Base-by-base conservation (phyloP, 352 stramenopile species). In the Globisporangium barbulae region DNA sequence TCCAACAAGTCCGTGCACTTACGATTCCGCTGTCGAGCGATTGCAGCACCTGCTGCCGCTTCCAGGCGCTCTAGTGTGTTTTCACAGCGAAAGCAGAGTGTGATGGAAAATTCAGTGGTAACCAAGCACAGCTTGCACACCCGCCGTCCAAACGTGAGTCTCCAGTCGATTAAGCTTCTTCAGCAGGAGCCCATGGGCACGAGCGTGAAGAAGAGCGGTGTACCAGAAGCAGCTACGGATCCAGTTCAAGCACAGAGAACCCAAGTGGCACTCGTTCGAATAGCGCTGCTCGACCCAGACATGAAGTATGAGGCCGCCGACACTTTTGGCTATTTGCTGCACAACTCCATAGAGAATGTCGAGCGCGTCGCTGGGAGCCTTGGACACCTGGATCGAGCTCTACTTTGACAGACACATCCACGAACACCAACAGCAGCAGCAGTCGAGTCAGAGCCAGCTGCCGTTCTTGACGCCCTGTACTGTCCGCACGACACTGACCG, bases 381-480 rank as follows among this genome's bases (percentile, higher is more conserved):
- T 97, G 21, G 82, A 98, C 69, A 69, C 76, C 28, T 67, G 80
- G 28, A 97, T 98, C 61, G 73, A 83, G 33, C 67, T 95, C 25
- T 71, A 82, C 63, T 67, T 75, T 25, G 61, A 65, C 17, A 72
- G 53, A 21, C 15, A 22, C 5, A 1, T 22, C 15, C 15, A 5
- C 25, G 25, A 22, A 21, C 45, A 22, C 12, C 45, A 52, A 52
- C 41, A 21, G 52, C 42, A 59, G 10, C 22, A 42, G 35, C 31
- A 59, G 7, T 3, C 22, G 9, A 41, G 56, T 33, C 81, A 75
- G 53, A 75, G 61, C 2, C 85, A 93, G 48, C 70, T 88, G 1
- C 80, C 83, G 5, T 98, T 98, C 67, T 89, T 93, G 30, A 96
- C 85, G 39, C 94, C 93, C 5, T 96, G 92, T 59, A 96, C 84